Percentiles rank a stretch among this genome's conserved stretches.
Evolutionary conservation across 148 eudicot species (phyloP).

Genomic region (Rhododendron griersonianum): DNA sequence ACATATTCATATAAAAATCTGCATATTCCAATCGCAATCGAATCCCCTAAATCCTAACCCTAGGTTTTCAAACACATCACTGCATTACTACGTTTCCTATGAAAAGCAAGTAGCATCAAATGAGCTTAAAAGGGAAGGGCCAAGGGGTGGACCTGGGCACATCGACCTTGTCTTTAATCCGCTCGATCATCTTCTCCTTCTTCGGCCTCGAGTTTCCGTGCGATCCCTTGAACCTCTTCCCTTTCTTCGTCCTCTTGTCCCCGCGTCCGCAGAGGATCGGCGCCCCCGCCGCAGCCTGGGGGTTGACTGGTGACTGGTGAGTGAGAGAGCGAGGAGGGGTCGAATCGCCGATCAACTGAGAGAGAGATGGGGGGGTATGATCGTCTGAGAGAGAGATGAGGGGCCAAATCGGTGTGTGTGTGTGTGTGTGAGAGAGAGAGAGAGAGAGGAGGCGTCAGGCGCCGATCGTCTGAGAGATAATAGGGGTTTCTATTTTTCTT

Average conservation of each 20-base stretch:
- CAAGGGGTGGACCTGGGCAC: conserved; percentile 97
- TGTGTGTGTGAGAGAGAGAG: too few species aligned
- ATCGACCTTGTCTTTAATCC: conserved; percentile 81
- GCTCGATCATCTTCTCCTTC: conserved; percentile 65
- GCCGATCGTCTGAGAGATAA: too few species aligned
- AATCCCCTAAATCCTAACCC: neutral
- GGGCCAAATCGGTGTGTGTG: too few species aligned
- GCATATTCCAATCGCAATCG: neutral
- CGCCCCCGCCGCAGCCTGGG: conserved; percentile 16
- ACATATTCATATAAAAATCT: neutral
- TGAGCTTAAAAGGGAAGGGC: conserved; percentile 98
- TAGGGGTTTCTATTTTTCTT: too few species aligned
- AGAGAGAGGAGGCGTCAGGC: too few species aligned
- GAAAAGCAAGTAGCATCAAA: conserved; percentile 21
- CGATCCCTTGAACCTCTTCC: conserved; percentile 92
- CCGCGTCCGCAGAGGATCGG: conserved; percentile 81
- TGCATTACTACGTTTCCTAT: neutral
- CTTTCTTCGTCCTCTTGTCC: conserved; percentile 87
- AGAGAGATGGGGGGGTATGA: too few species aligned
- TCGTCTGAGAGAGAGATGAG: too few species aligned
- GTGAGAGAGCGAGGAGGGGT: too few species aligned
- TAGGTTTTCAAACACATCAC: neutral
- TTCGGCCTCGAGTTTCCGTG: conserved; percentile 77
- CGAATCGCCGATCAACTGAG: too few species aligned
- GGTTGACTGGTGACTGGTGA: too few species aligned